Percentiles rank a stretch among this genome's conserved stretches.
Conservation (phyloP, 306 rosid species). For the Lathyrus tuberosus region DNA sequence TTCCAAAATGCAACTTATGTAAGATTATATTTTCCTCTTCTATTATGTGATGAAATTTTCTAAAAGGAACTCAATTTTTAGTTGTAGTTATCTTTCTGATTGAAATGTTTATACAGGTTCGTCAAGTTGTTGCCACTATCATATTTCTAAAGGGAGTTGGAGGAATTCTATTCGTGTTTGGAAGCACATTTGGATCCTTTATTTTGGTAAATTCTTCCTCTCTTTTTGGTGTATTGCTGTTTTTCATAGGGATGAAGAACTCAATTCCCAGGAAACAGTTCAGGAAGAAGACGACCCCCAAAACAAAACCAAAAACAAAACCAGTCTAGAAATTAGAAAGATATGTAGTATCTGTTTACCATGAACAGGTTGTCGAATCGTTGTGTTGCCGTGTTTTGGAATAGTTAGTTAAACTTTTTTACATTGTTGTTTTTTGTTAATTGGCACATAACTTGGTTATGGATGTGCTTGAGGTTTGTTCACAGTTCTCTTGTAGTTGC, state of each 20-base stretch:
- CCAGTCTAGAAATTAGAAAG: conserved; percentile 47
- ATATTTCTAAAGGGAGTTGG: conserved; percentile 76
- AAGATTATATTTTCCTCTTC: too few relatives aligned
- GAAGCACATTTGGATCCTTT: conserved; percentile 71
- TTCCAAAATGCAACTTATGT: too few relatives aligned
- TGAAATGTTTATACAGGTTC: conserved; percentile 52
- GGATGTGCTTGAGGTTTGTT: conserved; percentile 27
- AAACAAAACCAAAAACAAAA: conserved; percentile 80
- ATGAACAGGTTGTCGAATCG: conserved; percentile 36
- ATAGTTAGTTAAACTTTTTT: conserved; percentile 23
- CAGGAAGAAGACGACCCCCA: conserved; percentile 74
- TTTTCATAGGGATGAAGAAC: conserved; percentile 84
- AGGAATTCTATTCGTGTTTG: conserved; percentile 79
- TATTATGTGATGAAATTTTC: background rate
- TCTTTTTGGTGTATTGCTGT: conserved; percentile 73
- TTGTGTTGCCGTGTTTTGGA: conserved; percentile 36
- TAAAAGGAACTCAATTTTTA: background rate
- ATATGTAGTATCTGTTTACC: conserved; percentile 24
- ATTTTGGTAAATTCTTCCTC: conserved; percentile 59
- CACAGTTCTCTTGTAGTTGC: conserved; percentile 23
- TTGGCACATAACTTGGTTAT: conserved; percentile 27
- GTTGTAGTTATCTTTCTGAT: conserved; percentile 42
- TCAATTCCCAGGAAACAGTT: too few relatives aligned
- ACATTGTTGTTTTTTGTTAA: conserved; percentile 27
- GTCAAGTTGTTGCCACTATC: conserved; percentile 55